These are phyloP conservation scores for Periconia macrospinosa DNA, from an alignment of 2,329 filamentous ascomycete genomes.

Conservation along the genomic window DNA sequence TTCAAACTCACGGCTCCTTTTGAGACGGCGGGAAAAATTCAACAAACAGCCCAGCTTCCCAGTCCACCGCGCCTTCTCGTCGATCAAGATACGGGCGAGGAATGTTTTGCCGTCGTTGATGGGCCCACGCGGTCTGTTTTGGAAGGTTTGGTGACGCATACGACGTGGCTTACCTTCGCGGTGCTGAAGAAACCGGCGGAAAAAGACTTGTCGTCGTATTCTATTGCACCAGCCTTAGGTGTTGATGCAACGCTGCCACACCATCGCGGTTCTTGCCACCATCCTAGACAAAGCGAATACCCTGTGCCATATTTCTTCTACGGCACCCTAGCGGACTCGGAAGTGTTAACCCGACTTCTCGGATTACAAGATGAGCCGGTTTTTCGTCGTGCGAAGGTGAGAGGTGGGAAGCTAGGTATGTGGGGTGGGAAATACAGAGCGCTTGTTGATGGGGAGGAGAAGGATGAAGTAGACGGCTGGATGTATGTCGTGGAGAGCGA, in stretches of 20 bases:
- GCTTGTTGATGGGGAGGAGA: constrained; percentile 5
- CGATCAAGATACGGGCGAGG: background rate
- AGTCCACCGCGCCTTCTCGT: background rate
- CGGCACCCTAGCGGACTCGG: constrained; percentile 9
- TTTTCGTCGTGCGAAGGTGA: background rate
- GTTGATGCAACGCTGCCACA: constrained; percentile 14
- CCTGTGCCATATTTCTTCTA: constrained; percentile 15
- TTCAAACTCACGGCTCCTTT: background rate
- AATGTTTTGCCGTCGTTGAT: background rate
- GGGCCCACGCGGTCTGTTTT: background rate
- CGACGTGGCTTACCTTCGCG: background rate
- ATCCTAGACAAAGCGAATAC: background rate
- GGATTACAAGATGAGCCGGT: background rate
- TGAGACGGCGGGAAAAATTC: background rate
- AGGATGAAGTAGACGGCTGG: background rate
- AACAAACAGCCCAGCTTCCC: background rate
- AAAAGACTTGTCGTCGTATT: background rate
- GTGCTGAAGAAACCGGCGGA: background rate
- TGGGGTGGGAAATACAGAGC: constrained; percentile 6
- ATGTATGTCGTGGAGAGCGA: constrained; percentile 5
- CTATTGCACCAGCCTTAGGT: constrained; percentile 10
- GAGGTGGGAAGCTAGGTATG: constrained; percentile 2
- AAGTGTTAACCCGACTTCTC: background rate
- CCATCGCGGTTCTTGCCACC: background rate
- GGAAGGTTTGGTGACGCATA: background rate